phyloP scores from a whole-genome alignment of 352 stramenopile genomes.

The Phytophthora boehmeriae region DNA sequence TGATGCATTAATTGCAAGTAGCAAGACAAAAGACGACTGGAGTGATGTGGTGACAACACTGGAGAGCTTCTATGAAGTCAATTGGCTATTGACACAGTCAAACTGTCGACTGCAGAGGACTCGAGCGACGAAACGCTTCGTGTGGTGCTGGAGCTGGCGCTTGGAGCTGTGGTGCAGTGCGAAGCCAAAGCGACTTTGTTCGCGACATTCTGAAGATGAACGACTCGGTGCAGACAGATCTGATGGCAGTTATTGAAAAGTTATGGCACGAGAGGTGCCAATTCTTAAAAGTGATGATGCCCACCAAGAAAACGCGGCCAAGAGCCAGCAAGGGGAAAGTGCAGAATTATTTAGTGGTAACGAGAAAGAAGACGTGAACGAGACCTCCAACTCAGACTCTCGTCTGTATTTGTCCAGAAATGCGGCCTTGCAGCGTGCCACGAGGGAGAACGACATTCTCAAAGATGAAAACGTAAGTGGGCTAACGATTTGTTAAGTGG shows the following conservation, averaged over 20 bases:
- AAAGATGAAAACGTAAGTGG: conserved; percentile 64
- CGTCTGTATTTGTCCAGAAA: conserved; percentile 56
- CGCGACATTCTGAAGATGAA: conserved; percentile 72
- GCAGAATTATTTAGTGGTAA: conserved; percentile 1
- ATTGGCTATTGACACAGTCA: conserved; percentile 24
- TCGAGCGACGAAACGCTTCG: conserved; percentile 18
- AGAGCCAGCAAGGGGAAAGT: too few species aligned
- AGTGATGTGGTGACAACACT: conserved; percentile 23
- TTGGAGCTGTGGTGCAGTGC: conserved; percentile 63
- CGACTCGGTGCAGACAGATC: conserved; percentile 58
- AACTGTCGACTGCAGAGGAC: conserved; percentile 8
- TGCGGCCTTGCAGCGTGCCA: conserved; percentile 47
- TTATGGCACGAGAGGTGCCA: conserved; percentile 34
- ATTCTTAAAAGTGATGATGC: neutral
- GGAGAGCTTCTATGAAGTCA: conserved; percentile 62
- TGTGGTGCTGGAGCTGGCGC: conserved; percentile 45
- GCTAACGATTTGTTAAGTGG: too few species aligned
- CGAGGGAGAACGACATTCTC: conserved; percentile 63
- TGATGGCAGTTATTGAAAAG: conserved; percentile 74
- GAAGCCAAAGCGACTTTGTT: conserved; percentile 56
- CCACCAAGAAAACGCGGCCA: too few species aligned
- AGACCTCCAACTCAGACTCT: conserved; percentile 13
- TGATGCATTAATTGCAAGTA: neutral
- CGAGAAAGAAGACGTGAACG: conserved; percentile 4
- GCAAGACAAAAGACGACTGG: neutral